phyloP scores from a whole-genome alignment of 2,329 filamentous ascomycete genomes.

The Fonsecaea pugnacius region DNA sequence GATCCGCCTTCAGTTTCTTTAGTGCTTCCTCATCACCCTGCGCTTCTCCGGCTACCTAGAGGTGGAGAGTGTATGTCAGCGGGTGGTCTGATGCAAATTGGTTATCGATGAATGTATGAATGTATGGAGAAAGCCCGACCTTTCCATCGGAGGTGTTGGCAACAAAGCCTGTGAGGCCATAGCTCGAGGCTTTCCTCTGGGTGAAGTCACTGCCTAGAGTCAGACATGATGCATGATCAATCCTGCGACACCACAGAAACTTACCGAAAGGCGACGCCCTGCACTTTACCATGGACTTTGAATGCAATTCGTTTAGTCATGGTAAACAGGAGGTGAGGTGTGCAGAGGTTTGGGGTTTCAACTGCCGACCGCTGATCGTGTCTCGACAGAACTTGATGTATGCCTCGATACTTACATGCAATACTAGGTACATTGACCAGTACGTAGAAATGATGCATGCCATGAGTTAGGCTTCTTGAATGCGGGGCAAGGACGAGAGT shows the following conservation, averaged over 20 bases:
- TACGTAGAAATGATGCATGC: slow-evolving; percentile 1
- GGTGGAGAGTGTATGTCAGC: slow-evolving; percentile 11
- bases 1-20: slow-evolving; percentile 71
- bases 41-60: slow-evolving; percentile 83
- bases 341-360: not conserved
- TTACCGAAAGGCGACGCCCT: slow-evolving; percentile 38
- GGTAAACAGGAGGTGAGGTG: not conserved
- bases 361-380: not conserved
- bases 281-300: slow-evolving; percentile 36
- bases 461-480: not conserved
- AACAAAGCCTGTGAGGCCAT: slow-evolving; percentile 55
- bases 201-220: slow-evolving; percentile 46
- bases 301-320: slow-evolving; percentile 37
- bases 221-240: not conserved
- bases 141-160: slow-evolving; percentile 53
- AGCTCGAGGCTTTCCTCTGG: slow-evolving; percentile 48
- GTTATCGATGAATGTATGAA: not conserved
- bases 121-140: slow-evolving; percentile 39
- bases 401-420: not conserved
- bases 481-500: not conserved
- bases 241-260: slow-evolving; percentile 1
- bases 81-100: slow-evolving; percentile 1
- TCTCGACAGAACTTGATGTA: not conserved
- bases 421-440: not conserved
- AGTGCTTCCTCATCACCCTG: slow-evolving; percentile 73